Evolutionary conservation across 345 rosid species (phyloP).

Genomic region (Balakata baccata): DNA sequence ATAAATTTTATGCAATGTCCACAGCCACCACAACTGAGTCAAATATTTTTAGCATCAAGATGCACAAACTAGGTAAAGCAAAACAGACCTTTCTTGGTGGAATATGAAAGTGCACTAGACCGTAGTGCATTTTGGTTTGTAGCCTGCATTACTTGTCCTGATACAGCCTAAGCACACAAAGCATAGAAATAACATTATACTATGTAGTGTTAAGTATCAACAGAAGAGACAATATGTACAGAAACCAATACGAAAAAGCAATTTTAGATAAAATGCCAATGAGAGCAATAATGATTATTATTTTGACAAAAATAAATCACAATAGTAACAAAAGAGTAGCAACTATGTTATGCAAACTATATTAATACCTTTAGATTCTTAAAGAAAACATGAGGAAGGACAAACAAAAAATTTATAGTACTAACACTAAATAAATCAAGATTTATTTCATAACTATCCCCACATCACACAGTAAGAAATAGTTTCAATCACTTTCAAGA

Average conservation of each 20-base stretch:
- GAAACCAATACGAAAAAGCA: not conserved
- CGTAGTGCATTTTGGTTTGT: slow-evolving; percentile 41
- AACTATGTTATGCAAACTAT: not conserved
- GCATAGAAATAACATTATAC: slow-evolving; percentile 5
- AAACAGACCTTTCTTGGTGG: slow-evolving; percentile 53
- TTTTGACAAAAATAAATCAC: not conserved
- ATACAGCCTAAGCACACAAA: slow-evolving; percentile 39
- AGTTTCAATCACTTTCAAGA: not conserved
- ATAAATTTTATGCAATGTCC: not conserved
- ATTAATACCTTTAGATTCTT: not conserved
- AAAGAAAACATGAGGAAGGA: not conserved
- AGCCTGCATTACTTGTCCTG: slow-evolving; percentile 54
- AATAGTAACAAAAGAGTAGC: not conserved
- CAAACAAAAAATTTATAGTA: not conserved
- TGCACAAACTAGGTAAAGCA: not conserved
- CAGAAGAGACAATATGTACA: not conserved
- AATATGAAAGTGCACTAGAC: slow-evolving; percentile 47
- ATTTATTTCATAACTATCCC: not conserved
- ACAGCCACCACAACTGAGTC: not conserved
- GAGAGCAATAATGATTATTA: not conserved
- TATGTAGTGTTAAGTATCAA: not conserved
- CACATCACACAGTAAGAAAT: not conserved
- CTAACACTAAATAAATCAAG: not conserved
- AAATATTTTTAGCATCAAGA: not conserved
- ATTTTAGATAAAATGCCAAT: not conserved